Percentiles rank a stretch among this genome's conserved stretches.
Conservation (phyloP, 2,329 filamentous ascomycete species). For the Epichloe scottii region DNA sequence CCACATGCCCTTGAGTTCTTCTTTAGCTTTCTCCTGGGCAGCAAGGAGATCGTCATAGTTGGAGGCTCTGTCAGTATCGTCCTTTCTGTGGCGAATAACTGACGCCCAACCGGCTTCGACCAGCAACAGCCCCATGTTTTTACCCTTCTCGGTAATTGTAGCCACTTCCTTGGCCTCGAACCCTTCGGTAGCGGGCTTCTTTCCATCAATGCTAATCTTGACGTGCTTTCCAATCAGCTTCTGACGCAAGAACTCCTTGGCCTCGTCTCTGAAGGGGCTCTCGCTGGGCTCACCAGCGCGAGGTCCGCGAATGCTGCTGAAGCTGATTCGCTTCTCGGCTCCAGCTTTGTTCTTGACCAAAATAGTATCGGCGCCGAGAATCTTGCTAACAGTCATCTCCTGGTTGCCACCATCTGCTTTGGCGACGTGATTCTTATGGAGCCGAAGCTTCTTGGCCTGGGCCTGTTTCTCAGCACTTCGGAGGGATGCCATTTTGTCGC, state of each 20-base stretch:
- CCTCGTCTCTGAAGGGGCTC: slow-evolving; percentile 78
- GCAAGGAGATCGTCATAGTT: slow-evolving; percentile 85
- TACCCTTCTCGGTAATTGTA: slow-evolving; percentile 70
- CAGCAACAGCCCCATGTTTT: slow-evolving; percentile 72
- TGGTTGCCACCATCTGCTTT: slow-evolving; percentile 54
- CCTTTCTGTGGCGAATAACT: slow-evolving; percentile 87
- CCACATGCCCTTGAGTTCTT: slow-evolving; percentile 90
- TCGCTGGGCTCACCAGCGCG: slow-evolving; percentile 78
- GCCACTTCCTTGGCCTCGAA: slow-evolving; percentile 94
- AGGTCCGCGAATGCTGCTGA: slow-evolving; percentile 91
- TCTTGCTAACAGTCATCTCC: slow-evolving; percentile 74
- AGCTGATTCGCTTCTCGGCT: slow-evolving; percentile 74
- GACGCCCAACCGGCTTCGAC: slow-evolving; percentile 92
- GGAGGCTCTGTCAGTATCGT: slow-evolving; percentile 84
- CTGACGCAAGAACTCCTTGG: slow-evolving; percentile 92
- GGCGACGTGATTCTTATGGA: slow-evolving; percentile 72
- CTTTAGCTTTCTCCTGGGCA: slow-evolving; percentile 71
- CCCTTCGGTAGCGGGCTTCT: slow-evolving; percentile 76
- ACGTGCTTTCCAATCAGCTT: slow-evolving; percentile 93
- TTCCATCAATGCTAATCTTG: slow-evolving; percentile 76
- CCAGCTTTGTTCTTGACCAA: slow-evolving; percentile 77
- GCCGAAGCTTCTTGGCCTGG: slow-evolving; percentile 59
- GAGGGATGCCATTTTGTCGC: slow-evolving; percentile 73
- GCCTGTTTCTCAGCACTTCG: slow-evolving; percentile 79
- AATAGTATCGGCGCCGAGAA: slow-evolving; percentile 81